Conservation (phyloP, 129 eudicot genomes). For the Flaveria sonorensis region DNA sequence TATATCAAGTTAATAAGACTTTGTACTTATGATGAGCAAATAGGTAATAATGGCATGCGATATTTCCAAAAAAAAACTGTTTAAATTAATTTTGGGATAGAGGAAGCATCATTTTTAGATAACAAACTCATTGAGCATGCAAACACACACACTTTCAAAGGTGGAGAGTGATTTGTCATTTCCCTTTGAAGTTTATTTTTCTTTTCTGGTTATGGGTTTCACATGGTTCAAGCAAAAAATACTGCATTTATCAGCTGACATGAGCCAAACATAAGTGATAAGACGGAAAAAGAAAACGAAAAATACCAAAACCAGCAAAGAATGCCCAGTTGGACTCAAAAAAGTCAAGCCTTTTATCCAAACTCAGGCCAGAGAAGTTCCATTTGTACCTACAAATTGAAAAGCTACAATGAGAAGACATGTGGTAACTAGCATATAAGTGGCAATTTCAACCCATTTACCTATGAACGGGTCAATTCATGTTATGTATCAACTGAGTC, state of each 20-base stretch:
- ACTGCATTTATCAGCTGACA: not conserved
- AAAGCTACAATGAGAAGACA: constrained; percentile 17
- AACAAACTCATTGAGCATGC: not conserved
- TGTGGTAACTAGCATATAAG: constrained; percentile 10
- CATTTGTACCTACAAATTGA: constrained; percentile 75
- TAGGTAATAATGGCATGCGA: not conserved
- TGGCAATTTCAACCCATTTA: constrained; percentile 12
- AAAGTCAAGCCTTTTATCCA: constrained; percentile 88
- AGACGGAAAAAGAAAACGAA: constrained; percentile 12
- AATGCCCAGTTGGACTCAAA: constrained; percentile 98
- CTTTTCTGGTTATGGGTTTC: not conserved
- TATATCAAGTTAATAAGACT: not conserved
- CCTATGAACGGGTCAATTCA: not conserved
- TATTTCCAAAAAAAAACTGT: not conserved
- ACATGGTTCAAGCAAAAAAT: not conserved
- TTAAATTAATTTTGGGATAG: not conserved
- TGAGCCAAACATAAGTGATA: constrained; percentile 4
- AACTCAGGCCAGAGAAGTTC: constrained; percentile 90
- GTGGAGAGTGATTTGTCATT: not conserved
- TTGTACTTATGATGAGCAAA: not conserved
- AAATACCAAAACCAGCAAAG: constrained; percentile 92
- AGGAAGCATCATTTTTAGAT: not conserved
- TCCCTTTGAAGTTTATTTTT: not conserved
- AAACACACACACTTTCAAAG: not conserved
- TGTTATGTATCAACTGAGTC: not conserved